phyloP scores from a whole-genome alignment of 352 stramenopile species.

The Phytophthora podocarpi region DNA sequence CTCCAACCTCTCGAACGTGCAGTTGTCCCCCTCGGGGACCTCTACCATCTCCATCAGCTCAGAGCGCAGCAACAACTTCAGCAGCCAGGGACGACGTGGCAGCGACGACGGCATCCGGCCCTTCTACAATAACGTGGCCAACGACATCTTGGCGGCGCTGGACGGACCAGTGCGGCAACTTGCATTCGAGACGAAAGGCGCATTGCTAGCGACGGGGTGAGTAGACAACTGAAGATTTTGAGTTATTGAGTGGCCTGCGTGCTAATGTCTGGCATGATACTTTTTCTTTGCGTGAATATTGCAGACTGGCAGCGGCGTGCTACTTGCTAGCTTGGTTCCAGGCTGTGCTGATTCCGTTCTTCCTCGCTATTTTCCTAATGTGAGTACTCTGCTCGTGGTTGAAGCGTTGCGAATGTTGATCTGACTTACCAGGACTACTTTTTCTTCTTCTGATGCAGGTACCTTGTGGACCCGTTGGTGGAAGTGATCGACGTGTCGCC shows the following conservation, averaged over 20 bases:
- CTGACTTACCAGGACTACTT: not conserved
- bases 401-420: not conserved
- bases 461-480: slow-evolving; percentile 86
- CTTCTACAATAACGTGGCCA: slow-evolving; percentile 58
- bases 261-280: slow-evolving; percentile 1
- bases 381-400: slow-evolving; percentile 25
- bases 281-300: slow-evolving; percentile 1
- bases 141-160: slow-evolving; percentile 61
- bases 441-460: slow-evolving; percentile 36
- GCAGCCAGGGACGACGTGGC: not conserved
- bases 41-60: slow-evolving; percentile 43
- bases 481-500: slow-evolving; percentile 90
- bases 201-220: slow-evolving; percentile 78
- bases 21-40: slow-evolving; percentile 49
- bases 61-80: slow-evolving; percentile 30
- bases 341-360: slow-evolving; percentile 85
- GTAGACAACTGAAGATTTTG: slow-evolving; percentile 7
- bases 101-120: slow-evolving; percentile 23
- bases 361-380: slow-evolving; percentile 90
- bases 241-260: not conserved
- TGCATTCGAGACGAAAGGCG: slow-evolving; percentile 83
- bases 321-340: slow-evolving; percentile 90
- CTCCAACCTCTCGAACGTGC: slow-evolving; percentile 42
- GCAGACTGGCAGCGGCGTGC: slow-evolving; percentile 68
- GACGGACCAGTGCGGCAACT: slow-evolving; percentile 75